Percentiles rank a stretch among this genome's conserved stretches.
These are phyloP conservation scores for Metschnikowia lochheadii DNA, from an alignment of 805 yeast genomes.

Conservation along the genomic window DNA sequence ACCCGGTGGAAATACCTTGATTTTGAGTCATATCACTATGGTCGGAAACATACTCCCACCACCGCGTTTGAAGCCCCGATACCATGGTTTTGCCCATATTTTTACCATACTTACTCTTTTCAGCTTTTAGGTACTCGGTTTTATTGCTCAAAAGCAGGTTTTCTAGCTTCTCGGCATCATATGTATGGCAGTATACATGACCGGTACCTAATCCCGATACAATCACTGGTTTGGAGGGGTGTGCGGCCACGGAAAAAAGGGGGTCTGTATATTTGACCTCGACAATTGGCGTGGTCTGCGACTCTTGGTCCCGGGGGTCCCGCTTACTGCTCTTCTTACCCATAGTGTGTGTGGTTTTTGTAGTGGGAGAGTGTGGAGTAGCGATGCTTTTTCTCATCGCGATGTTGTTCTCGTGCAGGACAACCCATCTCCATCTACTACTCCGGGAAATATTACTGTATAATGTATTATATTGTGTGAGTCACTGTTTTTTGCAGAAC, in stretches of 20 bases:
- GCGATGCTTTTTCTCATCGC: slow-evolving; percentile 1
- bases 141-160: slow-evolving; percentile 17
- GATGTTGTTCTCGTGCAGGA: neutral
- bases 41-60: slow-evolving; percentile 43
- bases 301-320: slow-evolving; percentile 27
- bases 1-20: slow-evolving; percentile 37
- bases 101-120: slow-evolving; percentile 19
- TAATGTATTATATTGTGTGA: too few species aligned
- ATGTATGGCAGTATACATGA: slow-evolving; percentile 57
- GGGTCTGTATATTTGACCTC: slow-evolving; percentile 55
- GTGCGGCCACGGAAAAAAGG: slow-evolving; percentile 72
- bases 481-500: too few species aligned
- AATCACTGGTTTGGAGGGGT: slow-evolving; percentile 64
- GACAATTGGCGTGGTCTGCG: slow-evolving; percentile 39
- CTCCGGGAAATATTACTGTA: too few species aligned
- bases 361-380: neutral
- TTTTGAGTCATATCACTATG: slow-evolving; percentile 23
- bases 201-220: slow-evolving; percentile 82
- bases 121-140: too few species aligned
- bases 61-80: slow-evolving; percentile 30
- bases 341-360: neutral
- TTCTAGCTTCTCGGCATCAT: slow-evolving; percentile 48
- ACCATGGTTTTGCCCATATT: slow-evolving; percentile 15
- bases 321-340: slow-evolving; percentile 23
- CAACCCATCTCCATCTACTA: too few species aligned